Evolutionary conservation across 371 early-diverging fungal genomes (phyloP), one percentile per base, ranked within the genome.

Genomic region (Quaeritorhiza haematococci): DNA sequence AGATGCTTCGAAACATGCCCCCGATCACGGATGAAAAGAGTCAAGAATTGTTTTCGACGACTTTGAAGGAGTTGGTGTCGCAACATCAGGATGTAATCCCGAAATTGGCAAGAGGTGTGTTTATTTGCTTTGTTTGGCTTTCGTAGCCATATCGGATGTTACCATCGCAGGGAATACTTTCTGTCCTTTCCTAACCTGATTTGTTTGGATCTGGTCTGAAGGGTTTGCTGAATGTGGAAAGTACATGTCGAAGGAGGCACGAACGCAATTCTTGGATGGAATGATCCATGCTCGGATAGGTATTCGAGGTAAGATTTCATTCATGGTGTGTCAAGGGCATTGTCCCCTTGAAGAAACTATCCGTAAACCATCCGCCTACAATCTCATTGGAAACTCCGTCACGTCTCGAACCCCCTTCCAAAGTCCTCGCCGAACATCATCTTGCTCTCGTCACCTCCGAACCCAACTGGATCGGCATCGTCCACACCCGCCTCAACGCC

Each of bases 211-310:
- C n/a, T n/a, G n/a, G n/a, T n/a, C n/a, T n/a, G n/a, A n/a, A 88
- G 87, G 93, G 2, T 91, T 93, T 62, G 63, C 79, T 58, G 93
- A 93, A 66, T 91, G 89, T 68, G 86, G 88, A 64, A 85, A 85
- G 62, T 96, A 96, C 67, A 90, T 95, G 90, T 68, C 75, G 21
- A 69, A 75, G 50, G 83, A 86, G 33, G 84, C 80, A 3, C 85
- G 85, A 58, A 80, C 84, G 3, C 64, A 67, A 10, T 96, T 93
- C 65, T 69, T 97, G 54, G 91, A 95, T 58, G 87, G 85, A 6
- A 87, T 94, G 84, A 93, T 97, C 52, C 81, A 85, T 34, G 90
- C 94, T 4, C 89, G 98, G 24, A 95, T 97, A 56, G 93, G 94
- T n/a, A 90, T 94, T 62, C 88, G 98, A 47, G 74, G 76, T 70